Percentiles rank a stretch among this genome's conserved stretches.
Conservation (phyloP, 2,329 filamentous ascomycete genomes). For the Polychaeton citri region DNA sequence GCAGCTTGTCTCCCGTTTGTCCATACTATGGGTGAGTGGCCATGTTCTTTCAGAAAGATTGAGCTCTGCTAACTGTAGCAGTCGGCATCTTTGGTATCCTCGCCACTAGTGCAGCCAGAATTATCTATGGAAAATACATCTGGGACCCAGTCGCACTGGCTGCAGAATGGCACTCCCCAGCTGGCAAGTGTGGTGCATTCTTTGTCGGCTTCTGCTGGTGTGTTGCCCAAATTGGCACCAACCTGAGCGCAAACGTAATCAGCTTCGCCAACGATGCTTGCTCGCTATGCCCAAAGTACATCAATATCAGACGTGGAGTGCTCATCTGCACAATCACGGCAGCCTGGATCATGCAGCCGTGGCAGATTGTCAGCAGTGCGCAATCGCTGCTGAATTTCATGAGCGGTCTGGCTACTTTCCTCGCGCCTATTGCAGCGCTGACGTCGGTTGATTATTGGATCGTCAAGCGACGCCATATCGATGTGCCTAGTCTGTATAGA, state of each 20-base stretch:
- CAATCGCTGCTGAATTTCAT: slow-evolving; percentile 43
- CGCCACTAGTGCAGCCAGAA: slow-evolving; percentile 41
- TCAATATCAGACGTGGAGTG: slow-evolving; percentile 29
- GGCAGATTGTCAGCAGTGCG: slow-evolving; percentile 51
- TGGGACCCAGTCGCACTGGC: slow-evolving; percentile 23
- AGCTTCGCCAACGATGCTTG: slow-evolving; percentile 41
- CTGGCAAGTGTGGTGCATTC: slow-evolving; percentile 20
- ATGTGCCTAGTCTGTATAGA: slow-evolving; percentile 37
- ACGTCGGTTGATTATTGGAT: slow-evolving; percentile 42
- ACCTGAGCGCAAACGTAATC: slow-evolving; percentile 40
- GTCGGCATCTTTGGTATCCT: slow-evolving; percentile 42
- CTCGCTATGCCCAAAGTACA: slow-evolving; percentile 37
- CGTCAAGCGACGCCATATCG: slow-evolving; percentile 33
- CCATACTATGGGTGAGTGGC: background rate
- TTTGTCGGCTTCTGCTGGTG: slow-evolving; percentile 32
- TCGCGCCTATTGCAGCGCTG: slow-evolving; percentile 50
- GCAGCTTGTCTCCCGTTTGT: slow-evolving; percentile 33
- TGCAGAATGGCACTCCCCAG: slow-evolving; percentile 20
- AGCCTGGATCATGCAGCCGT: slow-evolving; percentile 47
- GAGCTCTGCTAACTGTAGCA: slow-evolving; percentile 32
- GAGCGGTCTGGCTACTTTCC: slow-evolving; percentile 51
- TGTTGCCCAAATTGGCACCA: slow-evolving; percentile 38
- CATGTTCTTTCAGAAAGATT: no score
- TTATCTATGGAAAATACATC: slow-evolving; percentile 38
- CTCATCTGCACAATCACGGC: slow-evolving; percentile 35